phyloP scores from a whole-genome alignment of 768 basidiomycete genomes.

The Tubosaeta sp. region DNA sequence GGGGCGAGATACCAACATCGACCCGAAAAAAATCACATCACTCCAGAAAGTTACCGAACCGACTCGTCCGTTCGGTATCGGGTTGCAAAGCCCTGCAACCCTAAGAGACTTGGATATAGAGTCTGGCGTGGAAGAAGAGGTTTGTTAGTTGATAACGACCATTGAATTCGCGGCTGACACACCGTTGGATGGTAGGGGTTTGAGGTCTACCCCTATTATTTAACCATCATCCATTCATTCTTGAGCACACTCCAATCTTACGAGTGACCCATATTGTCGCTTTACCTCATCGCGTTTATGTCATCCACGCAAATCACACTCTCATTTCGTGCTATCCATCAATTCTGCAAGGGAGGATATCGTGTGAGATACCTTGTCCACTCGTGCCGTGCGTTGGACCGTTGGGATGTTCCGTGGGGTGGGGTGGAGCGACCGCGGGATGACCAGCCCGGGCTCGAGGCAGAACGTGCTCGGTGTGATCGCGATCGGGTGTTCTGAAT shows the following conservation, averaged over 20 bases:
- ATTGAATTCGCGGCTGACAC: no score
- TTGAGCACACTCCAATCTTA: not conserved
- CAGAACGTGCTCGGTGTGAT: not conserved
- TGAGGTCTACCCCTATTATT: not conserved
- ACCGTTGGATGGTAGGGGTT: constrained; percentile 8
- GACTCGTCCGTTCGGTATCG: not conserved
- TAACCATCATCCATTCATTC: not conserved
- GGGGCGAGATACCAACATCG: constrained; percentile 52
- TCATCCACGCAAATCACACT: not conserved
- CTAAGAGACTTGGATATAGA: not conserved
- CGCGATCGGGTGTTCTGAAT: not conserved
- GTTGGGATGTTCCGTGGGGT: not conserved
- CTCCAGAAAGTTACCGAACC: constrained; percentile 24
- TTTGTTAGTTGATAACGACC: not conserved
- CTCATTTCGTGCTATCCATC: not conserved
- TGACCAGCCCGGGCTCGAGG: not conserved
- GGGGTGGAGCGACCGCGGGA: no score
- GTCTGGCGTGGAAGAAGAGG: not conserved
- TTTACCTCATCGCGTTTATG: not conserved
- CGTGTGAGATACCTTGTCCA: not conserved
- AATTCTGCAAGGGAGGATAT: not conserved
- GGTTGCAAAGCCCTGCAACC: not conserved
- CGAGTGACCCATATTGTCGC: not conserved
- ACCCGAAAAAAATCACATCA: constrained; percentile 20
- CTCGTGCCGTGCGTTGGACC: not conserved